Base-by-base conservation (phyloP, 352 stramenopile genomes). In the Blastocystis sp. region DNA sequence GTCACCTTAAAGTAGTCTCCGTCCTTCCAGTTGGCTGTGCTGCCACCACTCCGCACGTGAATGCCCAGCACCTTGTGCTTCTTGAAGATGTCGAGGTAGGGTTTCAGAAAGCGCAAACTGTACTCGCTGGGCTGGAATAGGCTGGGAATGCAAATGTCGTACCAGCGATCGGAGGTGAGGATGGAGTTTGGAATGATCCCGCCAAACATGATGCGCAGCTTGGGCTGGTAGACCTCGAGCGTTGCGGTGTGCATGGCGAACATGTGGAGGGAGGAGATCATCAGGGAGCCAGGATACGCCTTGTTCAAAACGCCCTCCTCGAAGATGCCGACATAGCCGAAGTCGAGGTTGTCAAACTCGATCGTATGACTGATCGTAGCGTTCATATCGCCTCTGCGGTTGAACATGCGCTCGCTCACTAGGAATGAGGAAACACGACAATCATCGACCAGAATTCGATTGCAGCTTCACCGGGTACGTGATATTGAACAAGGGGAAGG, bases 401-500 rank as follows among this genome's bases (percentile, higher is more conserved):
- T 28, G 21, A 70, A 64, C 4, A 69, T 59, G 3, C 52, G 48
- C 10, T 14, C 2, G 34, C 19, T 28, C 3, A 48, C 45, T 84
- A 48, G 23, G 28, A 19, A 59, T 23, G 21, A 84, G 19, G 23
- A 17, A 38, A 28, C 17, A 19, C 17, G 66, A 11, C 10, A 60
- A 2, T 2, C 19, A 38, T 5, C 5, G 23, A 84, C 74, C 74
- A 34, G 74, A 67, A 64, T 70, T 56, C 45, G 34, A 28, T 28
- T 43, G 34, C 21, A 84, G 52, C n/a, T 5, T 53, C 19, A 84
- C 38, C 4, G 74, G 56, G 34, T 67, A 84, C 19, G 74, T 41
- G 38, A 84, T 84, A 43, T 84, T 84, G 41, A 56, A 84, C 3
- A 84, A 28, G 14, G 74, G 74, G 45, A 84, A 84, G 10, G 40